Evolutionary conservation across 768 basidiomycete genomes (phyloP).

Genomic region (Suillus subaureus): DNA sequence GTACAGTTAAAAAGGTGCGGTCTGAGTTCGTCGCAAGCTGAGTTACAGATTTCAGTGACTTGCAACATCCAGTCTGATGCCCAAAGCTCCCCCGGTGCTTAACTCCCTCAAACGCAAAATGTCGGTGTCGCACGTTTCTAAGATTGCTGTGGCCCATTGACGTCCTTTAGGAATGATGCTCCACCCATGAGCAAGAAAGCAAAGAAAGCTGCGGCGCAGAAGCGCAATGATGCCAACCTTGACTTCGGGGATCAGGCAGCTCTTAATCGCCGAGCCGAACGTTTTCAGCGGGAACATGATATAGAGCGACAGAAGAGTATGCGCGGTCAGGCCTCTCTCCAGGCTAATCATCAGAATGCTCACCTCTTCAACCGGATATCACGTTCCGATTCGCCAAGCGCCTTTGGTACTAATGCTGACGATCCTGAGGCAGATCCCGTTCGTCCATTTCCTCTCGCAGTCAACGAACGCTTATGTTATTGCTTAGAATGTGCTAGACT

Average conservation of each 20-base stretch:
- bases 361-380: conserved; percentile 53
- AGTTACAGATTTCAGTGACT: conserved; percentile 24
- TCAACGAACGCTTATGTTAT: conserved; percentile 10
- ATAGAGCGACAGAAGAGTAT: conserved; percentile 69
- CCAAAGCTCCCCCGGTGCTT: conserved; percentile 56
- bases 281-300: conserved; percentile 91
- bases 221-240: conserved; percentile 36
- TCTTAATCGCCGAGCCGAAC: conserved; percentile 75
- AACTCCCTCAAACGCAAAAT: conserved; percentile 69
- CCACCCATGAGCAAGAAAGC: conserved; percentile 56
- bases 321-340: conserved; percentile 40
- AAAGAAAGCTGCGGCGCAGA: conserved; percentile 55
- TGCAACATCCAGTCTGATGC: conserved; percentile 49
- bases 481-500: conserved; percentile 87
- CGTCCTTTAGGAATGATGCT: conserved; percentile 39
- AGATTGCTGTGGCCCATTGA: conserved; percentile 14
- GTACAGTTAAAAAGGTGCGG: conserved; percentile 83
- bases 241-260: conserved; percentile 70
- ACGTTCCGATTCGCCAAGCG: conserved; percentile 50
- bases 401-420: conserved; percentile 49
- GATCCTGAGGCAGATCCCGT: conserved; percentile 78
- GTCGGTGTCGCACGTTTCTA: conserved; percentile 40
- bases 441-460: conserved; percentile 28
- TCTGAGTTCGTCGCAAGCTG: conserved; percentile 5
- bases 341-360: conserved; percentile 50